Evolutionary conservation across 1,139 yeast genomes (phyloP), one percentile per base, ranked within the genome.

Genomic region (Yamadazyma dushanensis): DNA sequence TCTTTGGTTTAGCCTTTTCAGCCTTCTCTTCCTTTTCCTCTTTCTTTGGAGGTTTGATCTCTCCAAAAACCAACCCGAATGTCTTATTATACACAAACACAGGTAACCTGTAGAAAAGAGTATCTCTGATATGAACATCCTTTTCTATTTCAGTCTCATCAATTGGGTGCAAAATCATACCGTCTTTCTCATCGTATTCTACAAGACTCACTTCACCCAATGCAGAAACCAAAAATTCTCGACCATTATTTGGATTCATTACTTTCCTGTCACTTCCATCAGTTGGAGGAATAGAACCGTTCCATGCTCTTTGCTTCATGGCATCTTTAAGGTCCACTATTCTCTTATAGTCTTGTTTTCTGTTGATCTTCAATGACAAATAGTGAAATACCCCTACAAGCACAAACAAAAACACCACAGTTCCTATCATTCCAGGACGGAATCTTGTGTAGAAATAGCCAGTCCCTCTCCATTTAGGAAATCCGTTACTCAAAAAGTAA

Each of bases 401-500:
- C 1, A 75, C 32, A 36, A 65, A 73, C 34, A 83, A 55, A 26
- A 81, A 63, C 1, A 66, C 45, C 14, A 80, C 43, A 0, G 87
- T 78, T 36, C 78, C 62, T 2, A 67, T 41, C 2, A 86, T 49
- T 28, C 83, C 85, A 7, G 87, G 88, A 36, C 77, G 70, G 57
- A 77, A 82, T 50, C 73, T 68, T 29, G 75, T 59, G 44, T 75
- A 76, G 36, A 63, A 66, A 54, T 75, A 78, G 0, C 70, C 76
- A 2, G 75, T 63, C 0, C 75, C 77, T 40, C 75, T 79, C 78
- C 86, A 87, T 40, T 73, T 72, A 4, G 98, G 99, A 61, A 92
- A 92, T 3, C 98, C 99, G 47, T 81, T 77, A 26, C 75, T 69
- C 39, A 85, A 66, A 61, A 87, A 92, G 59, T 81, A 90, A 57